Base-by-base conservation (phyloP, 768 basidiomycete species). In the Mycena crocata region DNA sequence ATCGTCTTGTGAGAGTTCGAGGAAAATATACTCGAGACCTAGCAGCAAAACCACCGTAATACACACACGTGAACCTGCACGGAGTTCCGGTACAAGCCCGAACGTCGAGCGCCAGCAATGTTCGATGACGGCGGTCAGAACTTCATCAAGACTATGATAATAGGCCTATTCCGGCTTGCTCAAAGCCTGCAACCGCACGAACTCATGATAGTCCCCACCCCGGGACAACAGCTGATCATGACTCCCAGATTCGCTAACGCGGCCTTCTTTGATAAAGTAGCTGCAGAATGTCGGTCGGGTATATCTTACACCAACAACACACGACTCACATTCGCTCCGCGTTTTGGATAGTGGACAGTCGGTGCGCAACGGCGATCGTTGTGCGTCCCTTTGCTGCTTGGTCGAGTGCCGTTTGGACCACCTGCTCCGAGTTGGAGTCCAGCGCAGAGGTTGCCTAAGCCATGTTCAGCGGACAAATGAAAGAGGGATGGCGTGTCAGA, bases 381-480 rank as follows among this genome's bases (percentile, higher is more conserved):
- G 96, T 97, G 62, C 97, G 88, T 44, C 96, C 96, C 80, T 89
- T 92, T 3, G 95, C 90, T 8, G 96, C 98, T 74, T 89, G 87
- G 78, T 99, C 98, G 32, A 99, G 85, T 5, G 98, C 97, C 9
- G 88, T 91, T 73, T 99, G 97, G 9, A 99, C 98, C 54, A 99
- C 91, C 78, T 94, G 94, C 79, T 97, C 96, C n/a, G 92, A 94
- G 72, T 90, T 90, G 9, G 93, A 93, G 75, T 96, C 96, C 30
- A 98, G 85, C 2, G 95, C 94, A 45, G 93, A 95, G 1, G 94
- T 96, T 10, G 94, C 94, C 79, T 83, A 61, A 31, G 17, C 72
- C 40, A 58, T 54, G 57, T 26, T 57, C 62, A 69, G 48, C 46
- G 65, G 15, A 69, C 44, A 40, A 73, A 61, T 54, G 44, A 24